Evolutionary conservation across 1,284 basidiomycete genomes (phyloP).

Genomic region (Gomphus bonarii): DNA sequence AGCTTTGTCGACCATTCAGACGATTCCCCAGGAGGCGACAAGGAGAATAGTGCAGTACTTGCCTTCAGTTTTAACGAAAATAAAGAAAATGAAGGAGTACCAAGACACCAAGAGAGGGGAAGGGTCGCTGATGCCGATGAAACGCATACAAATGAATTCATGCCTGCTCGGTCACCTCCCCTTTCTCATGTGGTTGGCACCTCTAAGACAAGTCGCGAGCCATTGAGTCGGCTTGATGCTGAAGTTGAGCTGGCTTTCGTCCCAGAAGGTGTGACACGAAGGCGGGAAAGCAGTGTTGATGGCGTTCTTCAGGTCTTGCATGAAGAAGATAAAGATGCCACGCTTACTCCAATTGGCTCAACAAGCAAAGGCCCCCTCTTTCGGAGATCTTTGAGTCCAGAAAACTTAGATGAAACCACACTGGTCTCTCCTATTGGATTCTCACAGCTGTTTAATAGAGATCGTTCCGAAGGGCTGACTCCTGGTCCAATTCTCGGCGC

Average conservation of each 20-base stretch:
- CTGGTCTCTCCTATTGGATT: constrained; percentile 18
- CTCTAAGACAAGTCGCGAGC: neutral
- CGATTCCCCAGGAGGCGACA: neutral
- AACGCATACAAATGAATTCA: neutral
- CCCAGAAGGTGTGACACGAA: neutral
- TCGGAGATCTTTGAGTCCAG: neutral
- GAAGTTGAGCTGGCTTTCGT: neutral
- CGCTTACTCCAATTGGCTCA: neutral
- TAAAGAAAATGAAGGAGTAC: constrained; percentile 6
- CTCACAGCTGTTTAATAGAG: constrained; percentile 36
- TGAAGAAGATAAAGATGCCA: constrained; percentile 9
- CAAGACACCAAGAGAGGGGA: neutral
- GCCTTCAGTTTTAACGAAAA: neutral
- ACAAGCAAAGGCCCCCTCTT: neutral
- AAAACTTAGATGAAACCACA: neutral
- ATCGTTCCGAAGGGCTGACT: constrained; percentile 10
- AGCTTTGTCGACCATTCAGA: neutral
- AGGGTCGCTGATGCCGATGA: neutral
- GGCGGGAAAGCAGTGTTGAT: neutral
- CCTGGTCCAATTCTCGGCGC: constrained; percentile 11
- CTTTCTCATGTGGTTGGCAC: neutral
- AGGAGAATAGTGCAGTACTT: constrained; percentile 3
- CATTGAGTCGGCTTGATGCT: constrained; percentile 1
- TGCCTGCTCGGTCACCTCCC: neutral
- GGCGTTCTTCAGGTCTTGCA: constrained; percentile 13